These are phyloP conservation scores for Begonia loranthoides DNA, from an alignment of 306 rosid species.

Conservation along the genomic window DNA sequence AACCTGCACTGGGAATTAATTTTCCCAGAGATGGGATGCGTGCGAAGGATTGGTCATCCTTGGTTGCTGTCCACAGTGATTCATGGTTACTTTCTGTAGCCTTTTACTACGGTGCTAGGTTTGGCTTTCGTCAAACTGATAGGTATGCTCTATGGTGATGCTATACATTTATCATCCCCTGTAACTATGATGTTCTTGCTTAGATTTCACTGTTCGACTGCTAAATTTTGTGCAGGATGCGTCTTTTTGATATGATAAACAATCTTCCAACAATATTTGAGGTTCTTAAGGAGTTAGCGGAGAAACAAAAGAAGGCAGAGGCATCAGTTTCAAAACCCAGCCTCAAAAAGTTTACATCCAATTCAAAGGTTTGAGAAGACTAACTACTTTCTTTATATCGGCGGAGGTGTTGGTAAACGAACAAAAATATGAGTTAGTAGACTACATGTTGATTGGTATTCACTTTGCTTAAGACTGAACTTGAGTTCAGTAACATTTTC, in stretches of 20 bases:
- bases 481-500: too few species aligned
- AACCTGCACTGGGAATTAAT: conserved; percentile 43
- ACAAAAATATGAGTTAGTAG: too few species aligned
- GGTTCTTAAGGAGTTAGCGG: conserved; percentile 50
- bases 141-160: conserved; percentile 12
- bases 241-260: conserved; percentile 64
- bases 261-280: conserved; percentile 84
- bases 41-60: conserved; percentile 35
- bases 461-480: too few species aligned
- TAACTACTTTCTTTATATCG: conserved; percentile 1
- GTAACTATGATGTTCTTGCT: too few species aligned
- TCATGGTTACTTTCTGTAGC: conserved; percentile 39
- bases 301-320: conserved; percentile 67
- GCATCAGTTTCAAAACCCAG: conserved; percentile 56
- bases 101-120: conserved; percentile 35
- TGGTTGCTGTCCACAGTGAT: conserved; percentile 44
- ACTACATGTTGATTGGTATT: too few species aligned
- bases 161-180: too few species aligned
- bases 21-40: conserved; percentile 48
- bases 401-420: too few species aligned
- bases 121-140: conserved; percentile 32
- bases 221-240: conserved; percentile 47
- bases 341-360: conserved; percentile 56
- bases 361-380: conserved; percentile 37
- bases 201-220: not conserved